phyloP scores from a whole-genome alignment of 768 basidiomycete species.

The Rhodotorula toruloides region DNA sequence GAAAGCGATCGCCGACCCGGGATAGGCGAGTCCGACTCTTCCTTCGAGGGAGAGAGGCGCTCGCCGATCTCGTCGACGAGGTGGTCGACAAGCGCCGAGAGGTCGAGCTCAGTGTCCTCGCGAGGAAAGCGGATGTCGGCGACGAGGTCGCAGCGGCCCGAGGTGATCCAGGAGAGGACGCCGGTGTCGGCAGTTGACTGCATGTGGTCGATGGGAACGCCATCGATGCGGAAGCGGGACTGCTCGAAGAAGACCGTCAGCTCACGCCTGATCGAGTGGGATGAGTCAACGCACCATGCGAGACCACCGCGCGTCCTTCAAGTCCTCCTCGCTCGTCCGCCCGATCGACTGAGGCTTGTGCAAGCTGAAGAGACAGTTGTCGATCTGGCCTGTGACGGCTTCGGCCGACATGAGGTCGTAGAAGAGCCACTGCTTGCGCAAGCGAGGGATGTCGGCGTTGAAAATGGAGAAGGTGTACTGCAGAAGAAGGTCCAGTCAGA shows the following conservation, averaged over 20 bases:
- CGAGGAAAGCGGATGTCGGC: slow-evolving; percentile 95
- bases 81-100: slow-evolving; percentile 80
- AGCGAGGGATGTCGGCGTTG: slow-evolving; percentile 73
- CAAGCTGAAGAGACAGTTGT: slow-evolving; percentile 93
- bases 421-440: slow-evolving; percentile 91
- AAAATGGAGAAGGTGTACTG: slow-evolving; percentile 81
- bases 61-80: slow-evolving; percentile 76
- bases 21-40: slow-evolving; percentile 16
- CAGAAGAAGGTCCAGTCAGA: not conserved
- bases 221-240: slow-evolving; percentile 95
- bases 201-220: slow-evolving; percentile 90
- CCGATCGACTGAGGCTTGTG: slow-evolving; percentile 96
- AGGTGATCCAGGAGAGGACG: slow-evolving; percentile 94
- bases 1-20: slow-evolving; percentile 32
- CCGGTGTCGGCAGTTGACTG: slow-evolving; percentile 73
- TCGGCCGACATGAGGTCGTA: slow-evolving; percentile 93
- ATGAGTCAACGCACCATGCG: slow-evolving; percentile 64
- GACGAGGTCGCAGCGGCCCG: slow-evolving; percentile 93
- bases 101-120: slow-evolving; percentile 61
- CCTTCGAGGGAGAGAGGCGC: slow-evolving; percentile 1
- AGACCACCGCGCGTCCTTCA: slow-evolving; percentile 75
- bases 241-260: slow-evolving; percentile 43
- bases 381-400: slow-evolving; percentile 92
- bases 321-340: slow-evolving; percentile 75
- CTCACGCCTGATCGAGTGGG: not conserved